phyloP scores from a whole-genome alignment of 2,329 filamentous ascomycete genomes.

The Cladosporium phlei region DNA sequence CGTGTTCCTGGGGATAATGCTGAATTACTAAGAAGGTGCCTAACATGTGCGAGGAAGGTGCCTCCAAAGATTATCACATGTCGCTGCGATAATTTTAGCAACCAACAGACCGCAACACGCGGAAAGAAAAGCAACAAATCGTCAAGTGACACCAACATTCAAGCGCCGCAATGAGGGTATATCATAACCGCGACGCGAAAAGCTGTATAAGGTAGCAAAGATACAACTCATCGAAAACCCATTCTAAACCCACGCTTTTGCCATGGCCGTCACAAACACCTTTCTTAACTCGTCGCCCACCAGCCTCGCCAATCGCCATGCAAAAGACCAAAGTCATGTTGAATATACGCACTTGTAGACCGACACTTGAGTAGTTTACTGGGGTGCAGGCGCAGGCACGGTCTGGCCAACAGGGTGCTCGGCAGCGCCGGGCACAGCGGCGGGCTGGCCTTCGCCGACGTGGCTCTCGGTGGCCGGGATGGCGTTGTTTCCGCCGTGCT shows the following conservation, averaged over 20 bases:
- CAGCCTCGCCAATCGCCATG: slow-evolving; percentile 11
- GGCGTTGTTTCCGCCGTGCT: slow-evolving; percentile 31
- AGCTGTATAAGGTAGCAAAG: background rate
- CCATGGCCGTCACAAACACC: slow-evolving; percentile 1
- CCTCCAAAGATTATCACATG: background rate
- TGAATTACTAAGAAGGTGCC: too few species aligned
- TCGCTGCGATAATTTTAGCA: background rate
- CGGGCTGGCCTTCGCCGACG: slow-evolving; percentile 27
- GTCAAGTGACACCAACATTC: too few species aligned
- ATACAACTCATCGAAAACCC: background rate
- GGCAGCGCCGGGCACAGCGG: slow-evolving; percentile 17
- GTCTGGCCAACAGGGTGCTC: slow-evolving; percentile 21
- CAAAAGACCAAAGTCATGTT: slow-evolving; percentile 6
- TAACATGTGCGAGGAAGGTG: too few species aligned
- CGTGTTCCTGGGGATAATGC: too few species aligned
- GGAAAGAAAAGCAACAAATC: too few species aligned
- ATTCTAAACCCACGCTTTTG: slow-evolving; percentile 9
- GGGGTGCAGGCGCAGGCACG: slow-evolving; percentile 18
- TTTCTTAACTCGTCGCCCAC: background rate
- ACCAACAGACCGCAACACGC: too few species aligned
- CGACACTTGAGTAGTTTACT: slow-evolving; percentile 13
- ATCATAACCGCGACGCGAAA: background rate
- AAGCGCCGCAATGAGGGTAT: background rate
- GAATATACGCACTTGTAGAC: background rate
- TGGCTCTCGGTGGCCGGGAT: slow-evolving; percentile 32